Evolutionary conservation across 2,329 filamentous ascomycete genomes (phyloP), one percentile per base, ranked within the genome.

Genomic region (Colletotrichum camelliae): DNA sequence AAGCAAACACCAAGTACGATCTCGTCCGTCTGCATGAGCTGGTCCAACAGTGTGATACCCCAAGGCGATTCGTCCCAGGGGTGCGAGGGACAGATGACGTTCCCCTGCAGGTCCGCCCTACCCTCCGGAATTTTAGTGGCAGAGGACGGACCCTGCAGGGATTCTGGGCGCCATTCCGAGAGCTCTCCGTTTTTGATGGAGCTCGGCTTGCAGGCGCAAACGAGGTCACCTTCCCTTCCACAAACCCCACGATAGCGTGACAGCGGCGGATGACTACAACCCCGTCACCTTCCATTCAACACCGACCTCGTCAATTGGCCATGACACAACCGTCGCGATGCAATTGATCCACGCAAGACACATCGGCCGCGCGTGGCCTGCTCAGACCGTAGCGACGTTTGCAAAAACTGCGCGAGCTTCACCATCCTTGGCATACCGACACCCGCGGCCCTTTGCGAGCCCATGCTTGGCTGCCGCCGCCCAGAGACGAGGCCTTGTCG

Each of bases 401-500:
- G 68, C 61, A 29, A 75, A 66, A 48, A 43, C 58, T 64, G 31
- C 57, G 21, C 18, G 58, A 69, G 37, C 67, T 39, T 68, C 66
- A 27, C 70, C 61, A 12, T 8, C 66, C 18, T 58, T 68, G 58
- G 60, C 74, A 37, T 18, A 35, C 33, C 69, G 68, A 74, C 74
- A 39, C 21, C 62, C 33, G 55, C 74, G 39, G 15, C 65, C 67
- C 21, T 75, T 71, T 29, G 33, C 74, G 31, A 73, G 37, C 21
- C 60, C 52, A 16, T 67, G 33, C 43, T 60, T 76, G 15, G 64
- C 67, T 31, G 35, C 61, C 37, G 43, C 57, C 58, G 65, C 67
- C 66, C 77, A 78, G 66, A 80, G 78, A 77, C 81, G 85, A 77
- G 81, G 79, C 74, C 87, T 87, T 65, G 84, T 91, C 66, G 84